Evolutionary conservation across 1,139 yeast species (phyloP), one percentile per base, ranked within the genome.

Genomic region (Candida dubliniensis): DNA sequence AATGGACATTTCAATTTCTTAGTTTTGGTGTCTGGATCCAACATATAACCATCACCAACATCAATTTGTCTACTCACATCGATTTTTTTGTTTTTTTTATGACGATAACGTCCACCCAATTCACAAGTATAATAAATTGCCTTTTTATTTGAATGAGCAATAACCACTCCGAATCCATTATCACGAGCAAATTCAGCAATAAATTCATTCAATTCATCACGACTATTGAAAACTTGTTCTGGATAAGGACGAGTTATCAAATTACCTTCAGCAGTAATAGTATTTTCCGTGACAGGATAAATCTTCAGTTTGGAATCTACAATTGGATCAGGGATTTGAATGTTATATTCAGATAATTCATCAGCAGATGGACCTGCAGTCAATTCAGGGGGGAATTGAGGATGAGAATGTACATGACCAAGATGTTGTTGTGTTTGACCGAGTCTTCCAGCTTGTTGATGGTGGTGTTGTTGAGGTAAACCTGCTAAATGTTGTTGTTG

Each of bases 111-210:
- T 23, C 83, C 83, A 36, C 83, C 83, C 38, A 78, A 64, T 59
- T 78, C 83, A 58, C 84, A 79, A n/a, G 82, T 78, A 58, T 77
- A 79, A 58, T 79, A 79, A 48, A 79, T 79, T 34, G 83, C 83
- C 58, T 79, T 79, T 49, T 71, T 74, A 58, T 79, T 79, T 24
- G 81, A 76, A 59, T 78, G 82, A 31, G 82, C 81, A 60, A 79
- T 78, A 25, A 79, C 82, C 36, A 78, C 79, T 3, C 82, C 82
- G 61, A 79, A 78, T 34, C 81, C 82, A 56, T 79, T 77, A 54
- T 76, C 81, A 41, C 79, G 66, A 24, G 82, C 82, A 63, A 77
- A 79, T 49, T 77, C 82, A 46, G 71, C 74, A 45, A 79, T 78
- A 51, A 77, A 79, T 44, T 77, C 81, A 52, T 77, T 77, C 53